A percentile compares a stretch with the other conserved stretches of the same genome.
These are phyloP conservation scores for Penicillium subrubescens DNA, from an alignment of 495 filamentous ascomycete species.

Conservation along the genomic window DNA sequence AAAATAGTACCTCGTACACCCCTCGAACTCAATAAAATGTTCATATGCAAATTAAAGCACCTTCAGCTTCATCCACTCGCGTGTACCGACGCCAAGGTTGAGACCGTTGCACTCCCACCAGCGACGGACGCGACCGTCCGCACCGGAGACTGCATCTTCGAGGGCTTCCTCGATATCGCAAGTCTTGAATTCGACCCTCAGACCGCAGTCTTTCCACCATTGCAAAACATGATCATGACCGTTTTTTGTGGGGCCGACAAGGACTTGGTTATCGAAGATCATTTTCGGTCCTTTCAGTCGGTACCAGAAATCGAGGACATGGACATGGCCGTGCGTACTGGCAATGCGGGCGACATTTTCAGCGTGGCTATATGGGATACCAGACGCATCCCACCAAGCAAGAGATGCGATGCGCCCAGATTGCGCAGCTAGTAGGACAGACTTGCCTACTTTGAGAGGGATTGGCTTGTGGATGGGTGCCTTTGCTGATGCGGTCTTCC, in stretches of 20 bases:
- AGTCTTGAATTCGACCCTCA: conserved; percentile 87
- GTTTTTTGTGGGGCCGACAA: conserved; percentile 85
- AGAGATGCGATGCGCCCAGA: conserved; percentile 70
- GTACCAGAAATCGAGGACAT: conserved; percentile 81
- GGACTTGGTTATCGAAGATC: conserved; percentile 84
- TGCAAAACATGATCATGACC: conserved; percentile 81
- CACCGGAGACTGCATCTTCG: conserved; percentile 70
- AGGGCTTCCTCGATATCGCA: conserved; percentile 94
- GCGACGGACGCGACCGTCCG: conserved; percentile 66
- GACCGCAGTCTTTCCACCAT: conserved; percentile 83
- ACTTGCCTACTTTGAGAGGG: conserved; percentile 75
- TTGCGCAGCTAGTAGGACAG: conserved; percentile 77
- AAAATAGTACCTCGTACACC: conserved; percentile 4
- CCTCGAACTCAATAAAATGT: conserved; percentile 5
- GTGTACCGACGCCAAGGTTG: conserved; percentile 81
- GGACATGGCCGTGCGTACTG: conserved; percentile 81
- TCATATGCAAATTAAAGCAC: conserved; percentile 42
- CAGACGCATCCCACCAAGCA: conserved; percentile 80
- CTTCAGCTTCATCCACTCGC: conserved; percentile 91
- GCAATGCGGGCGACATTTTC: conserved; percentile 82
- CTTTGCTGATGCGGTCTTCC: conserved; percentile 63
- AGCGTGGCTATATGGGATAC: conserved; percentile 71
- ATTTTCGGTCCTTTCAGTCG: conserved; percentile 78
- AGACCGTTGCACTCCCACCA: conserved; percentile 94
- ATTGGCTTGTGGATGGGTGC: conserved; percentile 39